A percentile compares a stretch with the other conserved stretches of the same genome.
Evolutionary conservation across 225 moss, liverwort and hornwort species (phyloP).

Genomic region (Pleurozium schreberi): DNA sequence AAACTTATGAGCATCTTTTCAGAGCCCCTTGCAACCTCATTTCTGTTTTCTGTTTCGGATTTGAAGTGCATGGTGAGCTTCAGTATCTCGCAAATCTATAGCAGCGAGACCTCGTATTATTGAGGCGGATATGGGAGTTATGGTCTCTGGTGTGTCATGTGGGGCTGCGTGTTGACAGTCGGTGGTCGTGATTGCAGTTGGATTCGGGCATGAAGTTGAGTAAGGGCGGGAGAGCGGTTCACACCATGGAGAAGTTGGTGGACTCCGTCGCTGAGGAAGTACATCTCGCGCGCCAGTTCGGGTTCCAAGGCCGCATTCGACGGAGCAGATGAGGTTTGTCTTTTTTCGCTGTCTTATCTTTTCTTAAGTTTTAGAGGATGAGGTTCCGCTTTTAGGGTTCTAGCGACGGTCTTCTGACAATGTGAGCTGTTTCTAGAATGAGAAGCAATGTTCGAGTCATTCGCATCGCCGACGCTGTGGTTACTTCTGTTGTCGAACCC

Average conservation of each 20-base stretch:
- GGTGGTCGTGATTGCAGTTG: conserved; percentile 23
- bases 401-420: background rate
- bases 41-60: background rate
- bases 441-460: background rate
- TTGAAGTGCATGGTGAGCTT: background rate
- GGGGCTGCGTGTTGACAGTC: background rate
- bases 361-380: background rate
- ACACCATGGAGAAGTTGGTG: conserved; percentile 90
- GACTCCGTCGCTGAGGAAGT: conserved; percentile 61
- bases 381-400: background rate
- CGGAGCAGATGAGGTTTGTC: conserved; percentile 79
- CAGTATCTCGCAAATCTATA: background rate
- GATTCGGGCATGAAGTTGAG: conserved; percentile 70
- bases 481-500: background rate
- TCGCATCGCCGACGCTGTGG: background rate
- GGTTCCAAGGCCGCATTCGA: conserved; percentile 69
- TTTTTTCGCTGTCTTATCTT: background rate
- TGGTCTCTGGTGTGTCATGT: background rate
- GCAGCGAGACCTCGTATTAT: background rate
- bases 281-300: conserved; percentile 64
- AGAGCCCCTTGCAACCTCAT: background rate
- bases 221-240: conserved; percentile 76
- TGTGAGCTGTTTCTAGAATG: background rate
- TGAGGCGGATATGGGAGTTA: background rate
- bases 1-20: background rate